phyloP scores from a whole-genome alignment of 306 rosid genomes.

The Vigna radiata region DNA sequence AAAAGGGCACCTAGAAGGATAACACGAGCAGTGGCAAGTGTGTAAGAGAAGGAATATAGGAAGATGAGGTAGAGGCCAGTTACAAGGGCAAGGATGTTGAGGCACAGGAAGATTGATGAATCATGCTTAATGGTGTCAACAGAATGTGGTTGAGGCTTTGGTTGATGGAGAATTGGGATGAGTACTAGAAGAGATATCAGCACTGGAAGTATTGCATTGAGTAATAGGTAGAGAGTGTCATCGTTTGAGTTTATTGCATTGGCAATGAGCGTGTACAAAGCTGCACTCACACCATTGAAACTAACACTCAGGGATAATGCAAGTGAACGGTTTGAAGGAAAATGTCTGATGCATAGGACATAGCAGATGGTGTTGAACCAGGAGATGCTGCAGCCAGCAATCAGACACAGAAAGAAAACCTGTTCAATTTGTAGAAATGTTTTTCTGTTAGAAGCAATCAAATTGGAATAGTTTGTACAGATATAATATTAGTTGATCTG shows the following conservation, averaged over 20 bases:
- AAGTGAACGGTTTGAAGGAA: slow-evolving; percentile 62
- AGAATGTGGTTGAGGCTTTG: slow-evolving; percentile 47
- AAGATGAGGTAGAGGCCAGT: slow-evolving; percentile 79
- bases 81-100: slow-evolving; percentile 65
- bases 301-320: slow-evolving; percentile 75
- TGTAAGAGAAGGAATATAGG: slow-evolving; percentile 53
- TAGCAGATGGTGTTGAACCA: slow-evolving; percentile 95
- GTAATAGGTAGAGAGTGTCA: slow-evolving; percentile 60
- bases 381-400: slow-evolving; percentile 84
- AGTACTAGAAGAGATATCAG: slow-evolving; percentile 55
- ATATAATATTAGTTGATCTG: background rate
- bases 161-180: slow-evolving; percentile 59
- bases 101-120: slow-evolving; percentile 57
- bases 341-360: slow-evolving; percentile 69
- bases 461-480: background rate
- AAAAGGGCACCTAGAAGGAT: slow-evolving; percentile 63
- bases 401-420: slow-evolving; percentile 75
- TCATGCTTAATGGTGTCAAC: slow-evolving; percentile 38
- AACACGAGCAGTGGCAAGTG: slow-evolving; percentile 44
- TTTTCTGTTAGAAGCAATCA: background rate
- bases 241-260: slow-evolving; percentile 64
- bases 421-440: slow-evolving; percentile 38
- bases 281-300: slow-evolving; percentile 82
- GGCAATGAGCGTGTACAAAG: slow-evolving; percentile 73
- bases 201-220: slow-evolving; percentile 76